These are phyloP conservation scores for Apiotrichum mycotoxinovorans DNA, from an alignment of 1,284 basidiomycete species.

Conservation along the genomic window DNA sequence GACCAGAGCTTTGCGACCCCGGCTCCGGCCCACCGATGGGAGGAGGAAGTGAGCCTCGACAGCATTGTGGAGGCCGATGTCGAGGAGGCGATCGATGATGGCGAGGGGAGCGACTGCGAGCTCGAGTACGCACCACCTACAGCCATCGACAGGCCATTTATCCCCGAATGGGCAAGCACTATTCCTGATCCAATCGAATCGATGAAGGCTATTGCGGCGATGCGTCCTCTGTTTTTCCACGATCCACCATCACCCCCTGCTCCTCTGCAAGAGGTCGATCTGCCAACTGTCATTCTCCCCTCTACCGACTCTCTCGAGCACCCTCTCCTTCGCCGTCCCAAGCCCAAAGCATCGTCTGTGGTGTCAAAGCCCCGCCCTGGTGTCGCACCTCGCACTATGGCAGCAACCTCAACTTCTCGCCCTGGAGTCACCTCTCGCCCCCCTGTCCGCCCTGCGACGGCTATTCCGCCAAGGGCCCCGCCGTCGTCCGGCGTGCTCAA, in stretches of 20 bases:
- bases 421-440: not conserved
- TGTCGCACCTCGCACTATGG: not conserved
- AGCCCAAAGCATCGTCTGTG: not conserved
- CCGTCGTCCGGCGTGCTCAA: not conserved
- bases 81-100: conserved; percentile 1
- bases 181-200: conserved; percentile 16
- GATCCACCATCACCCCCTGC: conserved; percentile 1
- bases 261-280: not conserved
- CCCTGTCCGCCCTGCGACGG: not conserved
- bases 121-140: conserved; percentile 17
- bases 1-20: conserved; percentile 1
- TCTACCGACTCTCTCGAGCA: conserved; percentile 15
- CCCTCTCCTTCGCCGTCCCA: conserved; percentile 5
- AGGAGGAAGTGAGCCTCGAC: conserved; percentile 39
- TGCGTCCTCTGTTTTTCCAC: conserved; percentile 10
- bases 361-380: not conserved
- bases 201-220: conserved; percentile 7
- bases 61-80: conserved; percentile 30
- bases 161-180: conserved; percentile 15
- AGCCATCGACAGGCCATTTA: conserved; percentile 9
- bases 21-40: conserved; percentile 23
- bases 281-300: conserved; percentile 4
- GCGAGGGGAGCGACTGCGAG: conserved; percentile 10
- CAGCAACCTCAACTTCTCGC: not conserved
- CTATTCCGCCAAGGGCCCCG: not conserved